Conservation (phyloP, 2,329 filamentous ascomycete genomes). For the Fusarium incarnatum region DNA sequence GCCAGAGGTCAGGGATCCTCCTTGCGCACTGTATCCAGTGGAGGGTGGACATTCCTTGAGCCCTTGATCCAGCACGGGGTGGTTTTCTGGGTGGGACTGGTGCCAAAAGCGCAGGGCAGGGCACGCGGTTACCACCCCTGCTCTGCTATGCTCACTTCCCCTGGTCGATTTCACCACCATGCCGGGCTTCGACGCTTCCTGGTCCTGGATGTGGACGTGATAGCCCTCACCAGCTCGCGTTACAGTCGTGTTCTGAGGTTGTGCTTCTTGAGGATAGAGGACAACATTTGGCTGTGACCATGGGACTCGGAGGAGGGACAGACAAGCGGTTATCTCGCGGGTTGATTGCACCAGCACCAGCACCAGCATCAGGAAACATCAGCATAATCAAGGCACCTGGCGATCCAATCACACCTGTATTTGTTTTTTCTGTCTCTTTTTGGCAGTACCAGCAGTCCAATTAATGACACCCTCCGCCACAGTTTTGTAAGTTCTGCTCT, state of each 20-base stretch:
- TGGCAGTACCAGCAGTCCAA: slow-evolving; percentile 1
- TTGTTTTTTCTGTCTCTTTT: not conserved
- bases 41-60: slow-evolving; percentile 44
- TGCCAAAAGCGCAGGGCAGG: slow-evolving; percentile 34
- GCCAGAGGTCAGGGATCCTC: slow-evolving; percentile 35
- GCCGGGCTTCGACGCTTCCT: slow-evolving; percentile 22
- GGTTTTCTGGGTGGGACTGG: slow-evolving; percentile 37
- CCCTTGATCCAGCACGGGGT: slow-evolving; percentile 40
- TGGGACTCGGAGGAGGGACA: slow-evolving; percentile 21
- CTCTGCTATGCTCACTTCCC: slow-evolving; percentile 29
- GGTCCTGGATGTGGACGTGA: slow-evolving; percentile 33
- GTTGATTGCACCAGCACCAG: slow-evolving; percentile 11
- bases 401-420: slow-evolving; percentile 31
- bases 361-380: slow-evolving; percentile 8
- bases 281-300: slow-evolving; percentile 28
- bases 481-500: slow-evolving; percentile 31
- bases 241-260: slow-evolving; percentile 29
- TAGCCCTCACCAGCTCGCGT: slow-evolving; percentile 37
- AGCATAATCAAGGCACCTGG: slow-evolving; percentile 16
- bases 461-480: slow-evolving; percentile 44
- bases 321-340: slow-evolving; percentile 16
- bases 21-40: slow-evolving; percentile 42
- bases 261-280: slow-evolving; percentile 25
- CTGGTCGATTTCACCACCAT: slow-evolving; percentile 42
- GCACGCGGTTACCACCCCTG: slow-evolving; percentile 36